Evolutionary conservation across 352 stramenopile species (phyloP), one percentile per base, ranked within the genome.

Genomic region (Thraustochytrium sp.): DNA sequence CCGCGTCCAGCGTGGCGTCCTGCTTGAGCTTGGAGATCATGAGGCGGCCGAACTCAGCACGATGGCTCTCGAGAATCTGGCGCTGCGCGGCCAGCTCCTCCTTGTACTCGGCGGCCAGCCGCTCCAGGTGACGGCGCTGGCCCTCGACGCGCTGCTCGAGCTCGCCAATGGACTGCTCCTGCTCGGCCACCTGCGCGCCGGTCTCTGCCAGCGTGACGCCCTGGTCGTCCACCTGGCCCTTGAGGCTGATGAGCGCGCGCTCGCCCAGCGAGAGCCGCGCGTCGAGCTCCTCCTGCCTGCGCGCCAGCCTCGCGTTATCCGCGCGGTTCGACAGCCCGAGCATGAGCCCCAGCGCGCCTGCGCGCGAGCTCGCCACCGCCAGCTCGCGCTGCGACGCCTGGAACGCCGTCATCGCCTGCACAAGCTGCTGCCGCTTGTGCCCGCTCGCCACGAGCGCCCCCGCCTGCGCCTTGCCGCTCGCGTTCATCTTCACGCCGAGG

Each of bases 1-100:
- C 68, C 34, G 68, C 68, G 31, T 80, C 68, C 13, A 80, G 37
- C 21, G 68, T 64, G 23, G 68, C 68, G 51, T 80, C 68, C 68
- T 80, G 68, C 46, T 44, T 61, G 34, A 80, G 51, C 68, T 64
- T 80, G 18, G 68, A 80, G 21, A 44, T 5, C 68, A 80, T 53
- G 37, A 80, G 68, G n/a, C 68, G 13, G 23, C 37, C 53, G 51
- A 80, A 65, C 31, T 80, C 44, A 31, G 31, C 31, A 13, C 68
- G 68, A 13, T 80, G 68, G 48, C 21, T 38, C 51, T 65, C 48
- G 37, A 80, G 31, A 21, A 80, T 29, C n/a, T 61, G 34, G 26
- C 68, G 44, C 68, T 80, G 68, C 38, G 29, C 42, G 3, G 42
- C 68, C 2, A 80, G 68, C 42, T 80, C 68, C 11, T 51, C n/a